These are phyloP conservation scores for Amesomyces nigricolor DNA, from an alignment of 2,329 filamentous ascomycete species.

Conservation along the genomic window DNA sequence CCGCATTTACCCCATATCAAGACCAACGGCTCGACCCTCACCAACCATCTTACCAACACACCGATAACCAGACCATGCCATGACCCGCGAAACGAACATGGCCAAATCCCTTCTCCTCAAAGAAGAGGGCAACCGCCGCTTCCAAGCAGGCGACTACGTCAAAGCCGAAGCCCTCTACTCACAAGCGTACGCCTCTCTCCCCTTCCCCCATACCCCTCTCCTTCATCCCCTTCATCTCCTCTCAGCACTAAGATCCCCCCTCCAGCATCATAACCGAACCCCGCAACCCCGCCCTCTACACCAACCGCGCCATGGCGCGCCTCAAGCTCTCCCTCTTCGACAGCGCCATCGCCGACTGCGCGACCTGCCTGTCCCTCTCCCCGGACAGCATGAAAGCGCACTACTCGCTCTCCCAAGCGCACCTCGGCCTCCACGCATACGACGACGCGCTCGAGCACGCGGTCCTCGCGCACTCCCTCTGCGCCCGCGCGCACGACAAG, in stretches of 20 bases:
- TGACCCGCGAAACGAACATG: slow-evolving; percentile 9
- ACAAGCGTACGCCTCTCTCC: slow-evolving; percentile 52
- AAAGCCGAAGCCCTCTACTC: slow-evolving; percentile 66
- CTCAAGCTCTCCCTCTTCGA: slow-evolving; percentile 70
- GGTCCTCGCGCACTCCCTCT: slow-evolving; percentile 65
- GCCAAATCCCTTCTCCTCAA: slow-evolving; percentile 36
- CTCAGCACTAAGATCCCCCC: neutral
- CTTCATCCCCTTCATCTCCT: neutral
- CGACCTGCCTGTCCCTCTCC: slow-evolving; percentile 64
- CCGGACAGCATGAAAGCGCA: slow-evolving; percentile 70
- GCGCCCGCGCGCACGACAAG: slow-evolving; percentile 56
- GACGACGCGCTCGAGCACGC: slow-evolving; percentile 69
- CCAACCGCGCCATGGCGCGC: slow-evolving; percentile 81
- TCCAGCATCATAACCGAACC: slow-evolving; percentile 70
- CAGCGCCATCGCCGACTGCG: slow-evolving; percentile 70
- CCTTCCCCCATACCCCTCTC: neutral
- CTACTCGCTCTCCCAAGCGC: slow-evolving; percentile 78
- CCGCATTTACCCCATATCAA: too few relatives aligned
- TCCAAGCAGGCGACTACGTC: slow-evolving; percentile 58
- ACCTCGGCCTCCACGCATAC: slow-evolving; percentile 66
- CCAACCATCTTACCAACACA: too few relatives aligned
- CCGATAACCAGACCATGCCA: slow-evolving; percentile 5
- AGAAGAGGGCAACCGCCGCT: slow-evolving; percentile 59
- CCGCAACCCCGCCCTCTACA: slow-evolving; percentile 73
- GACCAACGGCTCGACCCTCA: too few relatives aligned